A percentile compares a stretch with the other conserved stretches of the same genome.
Evolutionary conservation across 2,329 filamentous ascomycete species (phyloP).

Genomic region (Madurella mycetomatis): DNA sequence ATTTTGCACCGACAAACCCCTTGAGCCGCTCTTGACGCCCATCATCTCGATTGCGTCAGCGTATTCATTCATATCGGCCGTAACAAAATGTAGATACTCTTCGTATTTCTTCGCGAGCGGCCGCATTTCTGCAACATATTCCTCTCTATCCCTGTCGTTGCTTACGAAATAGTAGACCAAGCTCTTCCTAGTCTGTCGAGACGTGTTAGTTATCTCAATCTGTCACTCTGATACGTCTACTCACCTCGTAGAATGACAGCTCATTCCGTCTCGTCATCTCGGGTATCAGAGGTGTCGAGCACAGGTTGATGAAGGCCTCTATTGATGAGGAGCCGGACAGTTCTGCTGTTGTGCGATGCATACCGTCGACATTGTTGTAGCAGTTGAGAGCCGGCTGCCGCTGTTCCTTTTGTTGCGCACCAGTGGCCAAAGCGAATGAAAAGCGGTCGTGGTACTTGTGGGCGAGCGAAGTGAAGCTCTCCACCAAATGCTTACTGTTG

Average conservation of each 20-base stretch:
- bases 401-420: slow-evolving; percentile 15
- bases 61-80: slow-evolving; percentile 43
- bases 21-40: slow-evolving; percentile 32
- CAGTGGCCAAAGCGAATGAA: slow-evolving; percentile 36
- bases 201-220: background rate
- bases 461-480: slow-evolving; percentile 34
- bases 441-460: slow-evolving; percentile 36
- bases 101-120: slow-evolving; percentile 42
- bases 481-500: slow-evolving; percentile 28
- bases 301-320: slow-evolving; percentile 36
- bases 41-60: slow-evolving; percentile 39
- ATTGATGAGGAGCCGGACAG: slow-evolving; percentile 32
- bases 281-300: slow-evolving; percentile 38
- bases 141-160: slow-evolving; percentile 30
- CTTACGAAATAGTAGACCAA: slow-evolving; percentile 34
- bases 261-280: slow-evolving; percentile 45
- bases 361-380: slow-evolving; percentile 39
- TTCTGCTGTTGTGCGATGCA: slow-evolving; percentile 33
- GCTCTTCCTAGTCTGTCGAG: slow-evolving; percentile 26
- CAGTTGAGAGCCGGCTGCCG: slow-evolving; percentile 30
- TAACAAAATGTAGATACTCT: slow-evolving; percentile 46
- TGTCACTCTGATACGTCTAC: background rate
- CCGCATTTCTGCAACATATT: slow-evolving; percentile 34
- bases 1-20: slow-evolving; percentile 42
- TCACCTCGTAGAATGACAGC: slow-evolving; percentile 37